Evolutionary conservation across 2,329 filamentous ascomycete genomes (phyloP).

Genomic region (Cercospora beticola): DNA sequence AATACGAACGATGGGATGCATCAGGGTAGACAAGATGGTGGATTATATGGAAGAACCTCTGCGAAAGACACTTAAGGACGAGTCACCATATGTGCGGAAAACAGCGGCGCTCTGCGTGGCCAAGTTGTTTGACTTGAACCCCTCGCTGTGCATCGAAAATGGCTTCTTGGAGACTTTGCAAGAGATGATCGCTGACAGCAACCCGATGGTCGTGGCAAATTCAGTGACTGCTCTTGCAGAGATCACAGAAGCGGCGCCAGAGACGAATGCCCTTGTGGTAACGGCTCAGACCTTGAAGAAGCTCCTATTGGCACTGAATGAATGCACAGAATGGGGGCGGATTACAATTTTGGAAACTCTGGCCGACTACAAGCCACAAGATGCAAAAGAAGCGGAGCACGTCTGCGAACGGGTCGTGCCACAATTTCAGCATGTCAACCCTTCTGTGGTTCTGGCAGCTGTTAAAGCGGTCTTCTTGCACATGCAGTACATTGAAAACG

Average conservation of each 20-base stretch:
- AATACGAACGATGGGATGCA: slow-evolving; percentile 97
- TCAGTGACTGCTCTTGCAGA: slow-evolving; percentile 91
- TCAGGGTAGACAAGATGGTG: slow-evolving; percentile 98
- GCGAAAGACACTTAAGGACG: slow-evolving; percentile 91
- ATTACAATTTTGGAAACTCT: slow-evolving; percentile 90
- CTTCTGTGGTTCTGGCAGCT: slow-evolving; percentile 92
- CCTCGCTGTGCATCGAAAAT: slow-evolving; percentile 89
- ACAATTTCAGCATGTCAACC: slow-evolving; percentile 98
- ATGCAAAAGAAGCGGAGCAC: slow-evolving; percentile 94
- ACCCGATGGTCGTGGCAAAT: slow-evolving; percentile 99
- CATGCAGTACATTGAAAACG: slow-evolving; percentile 74
- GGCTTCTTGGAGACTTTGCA: slow-evolving; percentile 92
- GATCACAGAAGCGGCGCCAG: slow-evolving; percentile 85
- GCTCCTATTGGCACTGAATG: slow-evolving; percentile 91
- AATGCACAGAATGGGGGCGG: slow-evolving; percentile 97
- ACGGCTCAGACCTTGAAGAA: slow-evolving; percentile 86
- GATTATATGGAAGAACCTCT: slow-evolving; percentile 99
- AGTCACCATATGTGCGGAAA: slow-evolving; percentile 97
- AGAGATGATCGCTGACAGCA: slow-evolving; percentile 94
- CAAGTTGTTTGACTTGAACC: slow-evolving; percentile 95
- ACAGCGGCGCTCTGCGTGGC: slow-evolving; percentile 97
- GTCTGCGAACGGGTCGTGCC: slow-evolving; percentile 95
- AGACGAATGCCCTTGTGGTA: slow-evolving; percentile 82
- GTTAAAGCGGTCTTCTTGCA: slow-evolving; percentile 98
- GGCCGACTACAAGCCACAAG: slow-evolving; percentile 81